phyloP scores from a whole-genome alignment of 2,329 filamentous ascomycete genomes.

The Epichloe amarillans region DNA sequence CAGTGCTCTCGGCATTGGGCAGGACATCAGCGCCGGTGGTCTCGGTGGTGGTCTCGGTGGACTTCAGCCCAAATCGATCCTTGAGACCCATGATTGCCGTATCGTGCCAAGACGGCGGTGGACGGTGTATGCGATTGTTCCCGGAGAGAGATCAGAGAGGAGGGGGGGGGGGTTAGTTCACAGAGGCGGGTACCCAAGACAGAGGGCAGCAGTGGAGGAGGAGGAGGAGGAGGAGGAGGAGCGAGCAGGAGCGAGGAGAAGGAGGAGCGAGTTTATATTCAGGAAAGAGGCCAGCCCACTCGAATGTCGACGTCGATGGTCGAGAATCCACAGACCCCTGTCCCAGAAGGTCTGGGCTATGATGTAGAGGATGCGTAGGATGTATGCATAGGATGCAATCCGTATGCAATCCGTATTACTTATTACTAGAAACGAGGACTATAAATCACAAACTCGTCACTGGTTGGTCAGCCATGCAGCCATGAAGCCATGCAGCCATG shows the following conservation, averaged over 20 bases:
- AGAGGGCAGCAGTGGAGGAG: not conserved
- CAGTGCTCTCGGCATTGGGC: conserved; percentile 8
- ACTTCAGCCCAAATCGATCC: conserved; percentile 10
- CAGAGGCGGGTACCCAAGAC: not conserved
- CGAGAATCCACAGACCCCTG: not conserved
- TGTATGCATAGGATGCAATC: no score
- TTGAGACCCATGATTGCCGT: conserved; percentile 11
- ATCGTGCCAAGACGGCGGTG: not conserved
- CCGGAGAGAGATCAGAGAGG: not conserved
- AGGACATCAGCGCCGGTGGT: conserved; percentile 10
- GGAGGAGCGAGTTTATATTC: conserved; percentile 6
- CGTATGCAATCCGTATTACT: no score
- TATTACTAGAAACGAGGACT: no score
- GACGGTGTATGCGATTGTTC: not conserved
- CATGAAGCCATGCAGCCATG: no score
- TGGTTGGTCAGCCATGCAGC: no score
- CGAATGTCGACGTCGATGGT: not conserved
- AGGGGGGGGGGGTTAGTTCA: not conserved
- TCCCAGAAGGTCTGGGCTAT: no score
- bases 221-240: not conserved
- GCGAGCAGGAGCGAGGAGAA: not conserved
- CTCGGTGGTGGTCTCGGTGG: conserved; percentile 6
- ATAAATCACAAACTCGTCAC: no score
- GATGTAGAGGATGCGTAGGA: not conserved
- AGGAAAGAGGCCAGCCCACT: not conserved